phyloP scores from a whole-genome alignment of 192 early-diverging fungal genomes.

The Phycomyces nitens region DNA sequence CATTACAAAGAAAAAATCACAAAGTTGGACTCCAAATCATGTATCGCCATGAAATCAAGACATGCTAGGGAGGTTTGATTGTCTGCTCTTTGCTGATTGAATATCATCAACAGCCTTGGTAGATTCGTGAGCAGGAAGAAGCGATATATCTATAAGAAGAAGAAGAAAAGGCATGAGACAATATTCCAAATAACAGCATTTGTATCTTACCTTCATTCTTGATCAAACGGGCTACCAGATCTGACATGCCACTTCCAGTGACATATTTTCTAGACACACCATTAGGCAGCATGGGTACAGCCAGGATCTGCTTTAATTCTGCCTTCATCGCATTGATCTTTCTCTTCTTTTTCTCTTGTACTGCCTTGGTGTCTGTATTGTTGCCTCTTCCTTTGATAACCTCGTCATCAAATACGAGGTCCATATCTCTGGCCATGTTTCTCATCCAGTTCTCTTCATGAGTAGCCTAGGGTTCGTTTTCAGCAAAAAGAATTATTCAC shows the following conservation, averaged over 20 bases:
- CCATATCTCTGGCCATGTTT: conserved; percentile 76
- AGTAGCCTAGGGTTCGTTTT: conserved; percentile 12
- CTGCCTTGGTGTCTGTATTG: conserved; percentile 30
- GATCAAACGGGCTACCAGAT: conserved; percentile 60
- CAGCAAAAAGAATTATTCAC: too few species aligned
- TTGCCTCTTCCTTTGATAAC: conserved; percentile 37
- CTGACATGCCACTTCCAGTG: conserved; percentile 58
- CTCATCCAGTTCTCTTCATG: conserved; percentile 74
- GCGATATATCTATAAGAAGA: conserved; percentile 1
- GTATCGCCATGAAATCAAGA: conserved; percentile 10
- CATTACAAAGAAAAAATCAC: too few species aligned
- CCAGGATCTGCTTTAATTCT: conserved; percentile 44
- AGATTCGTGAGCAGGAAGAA: conserved; percentile 6
- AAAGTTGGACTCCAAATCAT: too few species aligned
- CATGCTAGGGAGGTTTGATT: conserved; percentile 1
- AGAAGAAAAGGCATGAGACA: neutral
- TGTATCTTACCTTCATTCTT: conserved; percentile 35
- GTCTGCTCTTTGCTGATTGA: neutral
- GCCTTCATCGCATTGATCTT: conserved; percentile 44
- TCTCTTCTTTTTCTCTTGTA: conserved; percentile 39
- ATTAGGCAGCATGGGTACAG: conserved; percentile 43
- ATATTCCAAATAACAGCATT: too few species aligned
- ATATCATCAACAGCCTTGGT: conserved; percentile 16
- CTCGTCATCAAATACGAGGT: conserved; percentile 77
- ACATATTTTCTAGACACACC: conserved; percentile 60